Base-by-base conservation (phyloP, 2,329 filamentous ascomycete genomes). In the Aaosphaeria pasadenensis region DNA sequence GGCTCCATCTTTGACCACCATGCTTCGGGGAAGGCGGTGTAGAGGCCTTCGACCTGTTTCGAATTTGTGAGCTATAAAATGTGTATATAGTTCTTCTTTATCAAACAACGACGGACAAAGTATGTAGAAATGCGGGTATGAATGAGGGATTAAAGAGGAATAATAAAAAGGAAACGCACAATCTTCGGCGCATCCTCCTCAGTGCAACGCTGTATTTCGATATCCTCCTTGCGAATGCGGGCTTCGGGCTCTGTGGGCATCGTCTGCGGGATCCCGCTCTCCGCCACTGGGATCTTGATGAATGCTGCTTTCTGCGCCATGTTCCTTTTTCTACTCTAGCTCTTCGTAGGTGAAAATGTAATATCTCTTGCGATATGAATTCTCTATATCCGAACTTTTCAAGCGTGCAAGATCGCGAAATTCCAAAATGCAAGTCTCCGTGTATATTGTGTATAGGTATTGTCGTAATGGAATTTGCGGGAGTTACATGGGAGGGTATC, bases 31-130 rank as follows among this genome's bases (percentile, higher is more conserved):
- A 66, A 67, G 43, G 45, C 49, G 7, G 46, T 30, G 52, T 67
- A 67, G n/a, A 68, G 39, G 3, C 57, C 57, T 51, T 62, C 52
- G n/a, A 60, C 62, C 65, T 67, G 30, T 11, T 7, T 43, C 7
- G 31, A 31, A 11, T 31, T 41, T 11, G 39, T 28, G 11, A 41
- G 39, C 17, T 11, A 9, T 41, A 4, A 41, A 41, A 3, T 41
- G 11, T 41, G 24, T 9, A 9, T 11, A 24, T 11, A 28, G 7
- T 41, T 28, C 17, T 30, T 30, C 17, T 24, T 24, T 24, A 24
- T 24, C 17, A 24, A 24, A 24, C 17, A 24, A 24, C 17, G 17
- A 36, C 4, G 39, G 39, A 4, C 7, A 9, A 6, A 11, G 30
- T 13, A 13, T 13, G 7, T 9, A 31, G 33, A 36, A n/a, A n/a